Evolutionary conservation across 2,329 filamentous ascomycete species (phyloP), one percentile per base, ranked within the genome.

Genomic region (Aspergillus glaucus): DNA sequence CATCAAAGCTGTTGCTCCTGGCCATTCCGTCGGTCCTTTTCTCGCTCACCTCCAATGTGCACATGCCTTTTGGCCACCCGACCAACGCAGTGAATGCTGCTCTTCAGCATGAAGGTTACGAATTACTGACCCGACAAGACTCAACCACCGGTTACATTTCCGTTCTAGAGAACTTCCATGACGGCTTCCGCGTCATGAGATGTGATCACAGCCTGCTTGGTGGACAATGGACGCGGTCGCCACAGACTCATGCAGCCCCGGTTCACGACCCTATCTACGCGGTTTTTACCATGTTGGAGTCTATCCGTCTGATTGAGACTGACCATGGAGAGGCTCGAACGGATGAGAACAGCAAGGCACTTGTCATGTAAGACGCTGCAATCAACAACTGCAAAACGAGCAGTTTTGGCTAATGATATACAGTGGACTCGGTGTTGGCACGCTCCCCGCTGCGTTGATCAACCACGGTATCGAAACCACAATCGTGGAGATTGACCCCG

Each of bases 231-330:
- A 79, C 85, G 10, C 75, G 75, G 37, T 57, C 73, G 70, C 56
- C 62, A 17, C 54, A 68, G 60, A 68, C 84, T 65, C 51, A 76
- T 70, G 45, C 72, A 63, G 79, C 77, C 1, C 67, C 78, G 41
- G 73, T 89, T 15, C 80, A 82, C 9, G 93, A 98, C 69, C 89
- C 92, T 0, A 88, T 98, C 48, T 98, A 97, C 64, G 86, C 88
- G 8, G 86, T 97, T n/a, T 98, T 98, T 66, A 85, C 88, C 22
- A 94, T 95, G 79, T 80, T 98, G 1, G 93, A 98, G 67, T 89
- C 92, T 3, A 86, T 97, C 6, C 81, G 93, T 19, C 78, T 98
- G 28, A 77, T 95, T 21, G 77, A 93, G 57, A 69, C 76, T 4
- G 73, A 77, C 26, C 51, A 62, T 43, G 62, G 64, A 8, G 52